A percentile compares a stretch with the other conserved stretches of the same genome.
Evolutionary conservation across 768 basidiomycete genomes (phyloP).

Genomic region (Leccinum uliginosum): DNA sequence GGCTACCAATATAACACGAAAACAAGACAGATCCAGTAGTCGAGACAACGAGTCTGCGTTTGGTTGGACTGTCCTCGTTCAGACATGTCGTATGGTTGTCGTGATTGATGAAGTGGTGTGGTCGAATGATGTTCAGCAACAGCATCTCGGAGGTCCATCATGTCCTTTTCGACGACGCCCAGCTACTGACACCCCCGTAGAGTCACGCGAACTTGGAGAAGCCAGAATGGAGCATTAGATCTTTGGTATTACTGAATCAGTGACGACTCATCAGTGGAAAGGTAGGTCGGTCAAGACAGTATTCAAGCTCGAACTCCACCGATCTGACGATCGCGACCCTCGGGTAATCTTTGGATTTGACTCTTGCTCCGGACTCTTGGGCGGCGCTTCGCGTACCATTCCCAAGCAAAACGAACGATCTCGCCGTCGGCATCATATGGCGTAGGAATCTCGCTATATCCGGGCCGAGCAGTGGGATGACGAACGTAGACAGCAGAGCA

Average conservation of each 20-base stretch:
- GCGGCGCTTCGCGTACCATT: slow-evolving; percentile 80
- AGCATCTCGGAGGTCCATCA: neutral
- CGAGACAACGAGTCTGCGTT: neutral
- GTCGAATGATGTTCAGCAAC: neutral
- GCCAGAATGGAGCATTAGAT: neutral
- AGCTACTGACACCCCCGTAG: neutral
- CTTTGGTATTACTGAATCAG: neutral
- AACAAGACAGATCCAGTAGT: neutral
- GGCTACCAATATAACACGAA: neutral
- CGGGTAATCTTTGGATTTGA: slow-evolving; percentile 60
- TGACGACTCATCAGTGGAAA: neutral
- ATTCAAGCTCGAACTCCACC: slow-evolving; percentile 15
- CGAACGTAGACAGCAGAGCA: slow-evolving; percentile 92
- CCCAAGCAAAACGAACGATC: slow-evolving; percentile 89
- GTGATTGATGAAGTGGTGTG: neutral
- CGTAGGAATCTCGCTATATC: slow-evolving; percentile 92
- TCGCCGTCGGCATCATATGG: slow-evolving; percentile 97
- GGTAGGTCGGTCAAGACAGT: neutral
- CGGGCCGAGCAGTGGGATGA: slow-evolving; percentile 94
- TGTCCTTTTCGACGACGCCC: neutral
- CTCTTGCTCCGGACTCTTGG: slow-evolving; percentile 62
- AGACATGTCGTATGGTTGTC: too few species aligned
- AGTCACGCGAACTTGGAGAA: neutral
- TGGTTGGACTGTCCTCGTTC: neutral
- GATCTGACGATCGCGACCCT: slow-evolving; percentile 47